Evolutionary conservation across 257 asterid genomes (phyloP).

Genomic region (Ocimum tenuiflorum): DNA sequence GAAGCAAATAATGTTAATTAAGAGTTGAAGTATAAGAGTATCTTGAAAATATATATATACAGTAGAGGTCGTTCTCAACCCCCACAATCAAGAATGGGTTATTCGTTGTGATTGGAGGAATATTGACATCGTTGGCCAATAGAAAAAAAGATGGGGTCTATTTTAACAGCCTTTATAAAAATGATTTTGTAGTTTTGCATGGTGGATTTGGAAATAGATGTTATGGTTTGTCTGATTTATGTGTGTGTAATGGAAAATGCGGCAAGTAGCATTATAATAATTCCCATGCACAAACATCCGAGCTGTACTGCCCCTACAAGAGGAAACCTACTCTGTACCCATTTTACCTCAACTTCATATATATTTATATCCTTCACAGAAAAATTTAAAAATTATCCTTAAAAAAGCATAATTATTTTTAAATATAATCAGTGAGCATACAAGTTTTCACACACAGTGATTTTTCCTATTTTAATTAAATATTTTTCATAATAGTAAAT

Average conservation of each 20-base stretch:
- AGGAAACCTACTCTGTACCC: slow-evolving; percentile 9
- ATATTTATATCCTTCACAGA: too few species aligned
- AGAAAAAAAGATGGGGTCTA: neutral
- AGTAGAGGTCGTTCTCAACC: neutral
- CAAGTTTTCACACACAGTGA: too few species aligned
- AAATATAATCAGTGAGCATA: too few species aligned
- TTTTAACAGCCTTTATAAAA: neutral
- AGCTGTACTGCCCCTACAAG: slow-evolving; percentile 16
- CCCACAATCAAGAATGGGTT: slow-evolving; percentile 2
- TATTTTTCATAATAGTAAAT: too few species aligned
- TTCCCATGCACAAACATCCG: slow-evolving; percentile 20
- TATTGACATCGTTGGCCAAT: slow-evolving; percentile 18
- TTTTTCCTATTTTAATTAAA: too few species aligned
- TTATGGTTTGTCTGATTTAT: neutral
- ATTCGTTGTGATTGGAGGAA: slow-evolving; percentile 23
- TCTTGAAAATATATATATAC: too few species aligned
- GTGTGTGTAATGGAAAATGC: neutral
- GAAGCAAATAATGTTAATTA: too few species aligned
- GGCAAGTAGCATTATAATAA: neutral
- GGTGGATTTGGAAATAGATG: slow-evolving; percentile 18
- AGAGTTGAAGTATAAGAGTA: too few species aligned
- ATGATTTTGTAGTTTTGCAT: slow-evolving; percentile 5
- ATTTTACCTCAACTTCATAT: too few species aligned
- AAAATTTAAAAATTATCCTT: too few species aligned
- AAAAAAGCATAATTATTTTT: too few species aligned